A percentile compares a stretch with the other conserved stretches of the same genome.
Conservation (phyloP, 2,329 filamentous ascomycete species). For the Drechslerella coelobrocha region DNA sequence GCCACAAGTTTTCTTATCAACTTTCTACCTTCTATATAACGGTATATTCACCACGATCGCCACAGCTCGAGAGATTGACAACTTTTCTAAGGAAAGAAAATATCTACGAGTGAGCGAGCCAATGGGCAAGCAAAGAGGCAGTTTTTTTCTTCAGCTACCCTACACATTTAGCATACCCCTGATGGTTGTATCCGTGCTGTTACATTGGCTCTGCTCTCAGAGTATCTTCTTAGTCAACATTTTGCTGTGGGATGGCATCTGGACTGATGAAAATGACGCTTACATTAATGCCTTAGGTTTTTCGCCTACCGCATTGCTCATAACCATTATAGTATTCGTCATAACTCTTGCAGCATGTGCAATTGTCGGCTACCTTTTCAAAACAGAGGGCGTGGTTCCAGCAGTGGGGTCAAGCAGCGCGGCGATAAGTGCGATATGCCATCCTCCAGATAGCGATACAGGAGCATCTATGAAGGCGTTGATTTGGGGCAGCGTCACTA, state of each 20-base stretch:
- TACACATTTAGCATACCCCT: constrained; percentile 61
- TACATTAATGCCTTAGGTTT: constrained; percentile 51
- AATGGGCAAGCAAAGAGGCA: constrained; percentile 59
- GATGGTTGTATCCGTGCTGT: constrained; percentile 56
- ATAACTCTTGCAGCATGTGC: constrained; percentile 1
- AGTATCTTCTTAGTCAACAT: constrained; percentile 61
- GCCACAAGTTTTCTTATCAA: constrained; percentile 61
- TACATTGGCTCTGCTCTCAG: constrained; percentile 64
- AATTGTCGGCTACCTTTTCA: constrained; percentile 10
- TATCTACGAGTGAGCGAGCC: constrained; percentile 60
- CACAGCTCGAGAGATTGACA: constrained; percentile 58
- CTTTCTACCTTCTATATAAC: constrained; percentile 61
- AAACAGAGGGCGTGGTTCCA: constrained; percentile 1
- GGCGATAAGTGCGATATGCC: constrained; percentile 38
- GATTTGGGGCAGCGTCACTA: background rate
- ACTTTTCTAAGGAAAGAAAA: constrained; percentile 54
- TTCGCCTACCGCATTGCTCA: constrained; percentile 52
- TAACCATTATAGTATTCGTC: constrained; percentile 8
- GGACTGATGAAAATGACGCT: constrained; percentile 6
- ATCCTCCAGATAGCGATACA: constrained; percentile 2
- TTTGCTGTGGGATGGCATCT: constrained; percentile 53
- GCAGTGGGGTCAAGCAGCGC: constrained; percentile 21
- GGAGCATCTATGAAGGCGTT: background rate
- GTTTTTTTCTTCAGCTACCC: constrained; percentile 61
- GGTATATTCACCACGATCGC: constrained; percentile 60